Base-by-base conservation (phyloP, 2,329 filamentous ascomycete genomes). In the Pestalotiopsis sp. region DNA sequence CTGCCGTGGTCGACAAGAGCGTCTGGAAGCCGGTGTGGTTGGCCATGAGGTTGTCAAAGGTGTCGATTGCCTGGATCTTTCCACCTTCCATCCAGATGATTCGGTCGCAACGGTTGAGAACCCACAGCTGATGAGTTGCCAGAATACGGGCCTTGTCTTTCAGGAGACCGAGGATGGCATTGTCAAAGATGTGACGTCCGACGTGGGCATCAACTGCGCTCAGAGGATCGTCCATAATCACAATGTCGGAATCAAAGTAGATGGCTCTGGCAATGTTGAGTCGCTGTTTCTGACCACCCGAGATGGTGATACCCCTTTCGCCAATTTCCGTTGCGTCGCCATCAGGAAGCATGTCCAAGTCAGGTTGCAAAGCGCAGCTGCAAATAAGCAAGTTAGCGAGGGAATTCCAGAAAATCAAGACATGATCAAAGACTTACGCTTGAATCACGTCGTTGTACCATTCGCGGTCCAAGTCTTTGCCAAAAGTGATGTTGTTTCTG, bases 31-130 rank as follows among this genome's bases (percentile, higher is more conserved):
- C 90, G n/a, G 85, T 83, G 74, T 96, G 92, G 71, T 91, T 86
- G 7, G 85, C 84, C 91, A 97, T 97, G 20, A 98, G 86, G 69
- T 97, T 95, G 41, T 93, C 90, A 75, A 95, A 98, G 0, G 95
- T 98, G 73, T 96, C 95, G 52, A 98, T 85, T 4, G 94, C 93
- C 78, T 93, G 89, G 67, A 98, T 92, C 67, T 86, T 89, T 59
- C 96, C 96, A 17, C 91, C 90, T 68, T 98, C 93, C 89, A 99
- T 95, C 90, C 94, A 95, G 63, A 98, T 90, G 72, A 98, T 95
- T 41, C 95, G 88, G 78, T 98, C 95, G 75, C 94, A 98, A 41
- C 94, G 91, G 77, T 88, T 94, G 5, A 98, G 87, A 5, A 98
- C 95, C 84, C 97, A 96, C 14, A 98, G 88, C 79, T 98, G 95